These are phyloP conservation scores for Metschnikowia borealis DNA, from an alignment of 805 yeast genomes.

Conservation along the genomic window DNA sequence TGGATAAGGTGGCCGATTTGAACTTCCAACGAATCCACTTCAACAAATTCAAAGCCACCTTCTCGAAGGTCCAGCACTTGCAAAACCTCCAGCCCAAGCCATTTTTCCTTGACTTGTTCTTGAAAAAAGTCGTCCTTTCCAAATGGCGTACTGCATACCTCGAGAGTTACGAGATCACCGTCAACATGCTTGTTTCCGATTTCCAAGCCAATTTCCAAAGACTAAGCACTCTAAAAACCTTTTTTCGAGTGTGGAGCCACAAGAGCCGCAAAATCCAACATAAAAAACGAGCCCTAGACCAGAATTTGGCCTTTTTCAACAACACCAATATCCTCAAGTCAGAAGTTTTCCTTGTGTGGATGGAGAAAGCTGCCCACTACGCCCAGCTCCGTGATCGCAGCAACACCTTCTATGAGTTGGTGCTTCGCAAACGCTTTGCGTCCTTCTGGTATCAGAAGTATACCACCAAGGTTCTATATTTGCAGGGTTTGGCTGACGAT, in stretches of 20 bases:
- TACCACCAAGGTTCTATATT: constrained; percentile 19
- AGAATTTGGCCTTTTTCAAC: constrained; percentile 7
- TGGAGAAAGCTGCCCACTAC: constrained; percentile 2
- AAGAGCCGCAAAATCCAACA: neutral
- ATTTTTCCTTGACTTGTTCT: neutral
- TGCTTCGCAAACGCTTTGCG: constrained; percentile 24
- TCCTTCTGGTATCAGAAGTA: constrained; percentile 34
- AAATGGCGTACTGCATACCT: constrained; percentile 26
- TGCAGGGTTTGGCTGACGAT: constrained; percentile 31
- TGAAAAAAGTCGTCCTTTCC: neutral
- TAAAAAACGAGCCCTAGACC: constrained; percentile 3
- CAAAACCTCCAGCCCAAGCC: neutral
- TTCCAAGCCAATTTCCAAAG: constrained; percentile 17
- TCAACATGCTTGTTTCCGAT: constrained; percentile 15
- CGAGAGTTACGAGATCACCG: constrained; percentile 19
- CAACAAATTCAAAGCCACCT: constrained; percentile 2
- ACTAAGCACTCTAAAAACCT: neutral
- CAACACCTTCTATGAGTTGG: constrained; percentile 4
- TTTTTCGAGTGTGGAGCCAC: constrained; percentile 8
- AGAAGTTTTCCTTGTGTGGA: constrained; percentile 12
- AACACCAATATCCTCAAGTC: constrained; percentile 7
- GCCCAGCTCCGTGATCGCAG: constrained; percentile 1
- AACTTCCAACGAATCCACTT: constrained; percentile 21
- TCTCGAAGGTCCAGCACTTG: neutral
- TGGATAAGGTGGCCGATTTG: constrained; percentile 17